Evolutionary conservation across 2,329 filamentous ascomycete species (phyloP), one percentile per base, ranked within the genome.

Genomic region (Fusarium papillatum): DNA sequence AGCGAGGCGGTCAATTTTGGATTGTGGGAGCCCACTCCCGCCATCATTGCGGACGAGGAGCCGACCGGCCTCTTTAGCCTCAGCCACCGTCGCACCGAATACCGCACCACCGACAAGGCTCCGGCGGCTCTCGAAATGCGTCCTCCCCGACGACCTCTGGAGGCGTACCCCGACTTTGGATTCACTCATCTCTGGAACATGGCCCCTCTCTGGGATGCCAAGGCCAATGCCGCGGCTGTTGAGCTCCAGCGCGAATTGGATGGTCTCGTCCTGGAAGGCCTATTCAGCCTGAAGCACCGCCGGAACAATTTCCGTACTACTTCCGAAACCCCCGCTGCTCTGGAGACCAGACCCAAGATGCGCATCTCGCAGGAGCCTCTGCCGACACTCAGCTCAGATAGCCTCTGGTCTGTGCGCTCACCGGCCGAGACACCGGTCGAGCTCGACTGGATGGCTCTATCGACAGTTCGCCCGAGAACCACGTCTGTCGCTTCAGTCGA

Each of bases 401-500:
- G 76, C 60, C 83, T 86, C 62, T 86, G 85, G 85, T 78, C 76
- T 68, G 78, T 80, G 78, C 78, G 64, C 22, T 50, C 69, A 57
- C 69, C 68, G 48, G 48, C 65, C 76, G 68, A 75, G 64, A 72
- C 65, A 59, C 55, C 60, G 50, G 63, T 64, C 63, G 68, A 70
- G 41, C 50, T 70, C 16, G 71, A 80, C 71, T 80, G 79, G 79
- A 70, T 80, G 46, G 66, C 68, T 39, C 61, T 70, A n/a, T 79
- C 78, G 48, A 73, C 78, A 59, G 66, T 69, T 59, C 65, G 76
- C 41, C 73, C 76, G 48, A 72, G 72, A 64, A 46, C 72, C n/a
- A 38, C 67, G 43, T 79, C 78, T 41, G 71, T 78, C 48, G 72
- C 66, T 19, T 79, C 78, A 17, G 67, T 34, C 39, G 78, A 78